A percentile compares a stretch with the other conserved stretches of the same genome.
Evolutionary conservation across 139 green algal genomes (phyloP).

Genomic region (Ettlia oleoabundans): DNA sequence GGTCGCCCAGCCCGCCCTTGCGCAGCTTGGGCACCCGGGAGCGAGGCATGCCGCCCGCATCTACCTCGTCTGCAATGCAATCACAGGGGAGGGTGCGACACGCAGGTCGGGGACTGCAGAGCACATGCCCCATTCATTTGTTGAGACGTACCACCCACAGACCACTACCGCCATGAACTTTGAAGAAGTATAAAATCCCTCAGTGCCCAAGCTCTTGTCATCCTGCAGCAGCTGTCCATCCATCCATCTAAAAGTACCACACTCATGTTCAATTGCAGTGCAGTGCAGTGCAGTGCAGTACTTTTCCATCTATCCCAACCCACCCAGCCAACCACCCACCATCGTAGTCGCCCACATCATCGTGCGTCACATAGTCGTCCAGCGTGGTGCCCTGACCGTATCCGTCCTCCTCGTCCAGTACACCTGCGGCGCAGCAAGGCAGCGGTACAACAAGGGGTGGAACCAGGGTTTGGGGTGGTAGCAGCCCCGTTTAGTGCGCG

Average conservation of each 20-base stretch:
- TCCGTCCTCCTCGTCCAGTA: conserved; percentile 79
- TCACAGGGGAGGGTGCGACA: background rate
- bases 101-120: too few species aligned
- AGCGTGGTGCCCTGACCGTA: conserved; percentile 45
- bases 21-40: conserved; percentile 8
- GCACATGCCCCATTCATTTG: too few species aligned
- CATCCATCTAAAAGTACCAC: too few species aligned
- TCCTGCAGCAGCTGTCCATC: too few species aligned
- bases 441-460: background rate
- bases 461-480: too few species aligned
- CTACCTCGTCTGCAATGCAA: conserved; percentile 23
- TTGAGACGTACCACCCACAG: too few species aligned
- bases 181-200: too few species aligned
- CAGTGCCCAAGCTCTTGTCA: too few species aligned
- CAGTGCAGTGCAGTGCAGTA: too few species aligned
- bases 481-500: too few species aligned
- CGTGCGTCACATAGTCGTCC: conserved; percentile 50
- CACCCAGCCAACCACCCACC: conserved; percentile 12
- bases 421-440: conserved; percentile 48
- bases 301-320: background rate
- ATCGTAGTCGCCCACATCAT: conserved; percentile 77
- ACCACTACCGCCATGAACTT: too few species aligned
- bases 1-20: conserved; percentile 37
- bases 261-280: background rate
- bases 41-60: conserved; percentile 20